These are phyloP conservation scores for Eremomyces bilateralis DNA, from an alignment of 495 filamentous ascomycete species.

Conservation along the genomic window DNA sequence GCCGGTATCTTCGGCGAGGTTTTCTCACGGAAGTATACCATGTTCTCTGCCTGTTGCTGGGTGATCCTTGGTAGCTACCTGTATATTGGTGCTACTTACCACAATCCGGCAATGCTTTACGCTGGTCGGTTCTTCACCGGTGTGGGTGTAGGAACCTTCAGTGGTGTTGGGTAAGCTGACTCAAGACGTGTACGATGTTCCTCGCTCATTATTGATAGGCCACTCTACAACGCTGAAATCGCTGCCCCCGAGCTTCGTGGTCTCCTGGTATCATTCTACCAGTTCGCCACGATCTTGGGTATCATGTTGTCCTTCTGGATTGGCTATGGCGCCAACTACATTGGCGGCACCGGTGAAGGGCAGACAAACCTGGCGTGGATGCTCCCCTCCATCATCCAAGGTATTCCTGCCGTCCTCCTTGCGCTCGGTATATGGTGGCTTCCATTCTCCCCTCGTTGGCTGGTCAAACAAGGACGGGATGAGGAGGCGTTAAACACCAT, in stretches of 20 bases:
- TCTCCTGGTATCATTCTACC: slow-evolving; percentile 54
- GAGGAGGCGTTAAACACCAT: slow-evolving; percentile 47
- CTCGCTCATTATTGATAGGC: slow-evolving; percentile 42
- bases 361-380: slow-evolving; percentile 37
- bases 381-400: slow-evolving; percentile 18
- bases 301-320: slow-evolving; percentile 79
- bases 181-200: slow-evolving; percentile 39
- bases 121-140: slow-evolving; percentile 52
- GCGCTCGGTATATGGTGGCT: slow-evolving; percentile 54
- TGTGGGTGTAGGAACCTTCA: slow-evolving; percentile 9
- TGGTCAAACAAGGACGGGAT: slow-evolving; percentile 51
- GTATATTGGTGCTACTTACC: slow-evolving; percentile 54
- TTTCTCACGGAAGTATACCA: slow-evolving; percentile 50
- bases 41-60: no score
- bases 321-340: slow-evolving; percentile 48
- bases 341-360: slow-evolving; percentile 38
- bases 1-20: slow-evolving; percentile 58
- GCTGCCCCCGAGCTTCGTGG: slow-evolving; percentile 42
- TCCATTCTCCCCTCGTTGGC: slow-evolving; percentile 66
- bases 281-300: slow-evolving; percentile 62
- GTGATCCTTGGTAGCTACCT: slow-evolving; percentile 54
- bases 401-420: slow-evolving; percentile 17
- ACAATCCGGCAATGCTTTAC: slow-evolving; percentile 34
- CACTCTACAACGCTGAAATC: slow-evolving; percentile 49
- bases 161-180: not conserved